phyloP scores from a whole-genome alignment of 306 rosid genomes.

The Quercus variabilis region DNA sequence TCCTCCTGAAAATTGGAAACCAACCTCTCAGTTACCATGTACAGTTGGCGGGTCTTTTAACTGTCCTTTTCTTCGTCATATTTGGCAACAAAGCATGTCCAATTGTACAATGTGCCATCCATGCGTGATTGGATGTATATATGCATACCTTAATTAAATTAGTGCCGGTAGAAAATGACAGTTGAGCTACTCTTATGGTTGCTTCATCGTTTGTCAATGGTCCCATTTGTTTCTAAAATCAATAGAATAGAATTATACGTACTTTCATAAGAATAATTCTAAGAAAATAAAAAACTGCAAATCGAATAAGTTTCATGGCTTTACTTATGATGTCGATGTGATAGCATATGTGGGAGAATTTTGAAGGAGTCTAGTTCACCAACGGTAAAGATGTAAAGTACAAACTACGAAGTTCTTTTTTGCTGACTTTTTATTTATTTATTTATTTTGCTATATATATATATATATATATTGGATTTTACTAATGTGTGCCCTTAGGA shows the following conservation, averaged over 20 bases:
- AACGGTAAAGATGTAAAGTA: no score
- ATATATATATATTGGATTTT: no score
- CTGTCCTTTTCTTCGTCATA: conserved; percentile 28
- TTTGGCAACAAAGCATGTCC: conserved; percentile 21
- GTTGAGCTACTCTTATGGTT: conserved; percentile 16
- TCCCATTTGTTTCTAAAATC: background rate
- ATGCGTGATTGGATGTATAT: background rate
- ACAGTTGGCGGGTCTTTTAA: conserved; percentile 11
- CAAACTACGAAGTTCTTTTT: no score
- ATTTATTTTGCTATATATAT: no score
- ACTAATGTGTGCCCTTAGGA: no score
- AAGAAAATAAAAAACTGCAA: background rate
- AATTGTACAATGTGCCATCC: background rate
- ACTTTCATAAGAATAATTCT: no score
- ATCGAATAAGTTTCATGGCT: no score
- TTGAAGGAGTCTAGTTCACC: no score
- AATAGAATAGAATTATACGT: background rate
- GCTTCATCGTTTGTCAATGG: background rate
- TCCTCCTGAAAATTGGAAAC: background rate
- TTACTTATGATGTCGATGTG: no score
- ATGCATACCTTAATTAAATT: conserved; percentile 8
- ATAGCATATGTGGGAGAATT: no score
- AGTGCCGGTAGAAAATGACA: conserved; percentile 22
- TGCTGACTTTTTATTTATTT: no score
- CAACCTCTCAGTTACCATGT: background rate